These are phyloP conservation scores for Hydnum rufescens DNA, from an alignment of 768 basidiomycete genomes.

Conservation along the genomic window DNA sequence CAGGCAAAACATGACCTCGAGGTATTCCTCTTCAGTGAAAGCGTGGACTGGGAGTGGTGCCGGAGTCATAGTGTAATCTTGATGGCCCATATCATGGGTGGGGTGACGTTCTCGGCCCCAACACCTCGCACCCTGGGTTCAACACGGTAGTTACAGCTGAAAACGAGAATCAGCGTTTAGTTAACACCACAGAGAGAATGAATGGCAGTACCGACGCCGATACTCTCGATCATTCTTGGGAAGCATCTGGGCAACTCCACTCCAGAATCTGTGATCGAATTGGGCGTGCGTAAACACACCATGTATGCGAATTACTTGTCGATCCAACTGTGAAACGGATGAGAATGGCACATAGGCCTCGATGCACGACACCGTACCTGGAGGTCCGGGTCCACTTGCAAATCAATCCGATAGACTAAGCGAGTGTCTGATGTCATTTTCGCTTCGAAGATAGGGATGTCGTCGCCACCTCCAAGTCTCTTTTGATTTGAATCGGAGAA, in stretches of 20 bases:
- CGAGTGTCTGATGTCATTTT: constrained; percentile 38
- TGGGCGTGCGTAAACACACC: constrained; percentile 32
- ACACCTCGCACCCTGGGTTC: neutral
- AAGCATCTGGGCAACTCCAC: constrained; percentile 25
- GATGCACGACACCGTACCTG: constrained; percentile 1
- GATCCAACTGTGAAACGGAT: constrained; percentile 17
- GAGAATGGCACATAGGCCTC: neutral
- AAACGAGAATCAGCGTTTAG: neutral
- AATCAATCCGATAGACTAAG: constrained; percentile 19
- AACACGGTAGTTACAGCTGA: neutral
- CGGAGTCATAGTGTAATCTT: neutral
- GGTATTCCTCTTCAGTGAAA: neutral
- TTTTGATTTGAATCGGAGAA: constrained; percentile 55
- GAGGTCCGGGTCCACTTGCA: neutral
- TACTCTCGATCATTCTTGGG: constrained; percentile 32
- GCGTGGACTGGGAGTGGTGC: neutral
- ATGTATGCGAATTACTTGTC: constrained; percentile 30
- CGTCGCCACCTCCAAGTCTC: constrained; percentile 23
- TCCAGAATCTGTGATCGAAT: constrained; percentile 28
- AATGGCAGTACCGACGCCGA: constrained; percentile 22
- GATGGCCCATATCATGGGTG: neutral
- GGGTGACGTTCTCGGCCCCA: neutral
- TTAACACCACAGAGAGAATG: neutral
- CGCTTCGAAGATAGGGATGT: constrained; percentile 46
- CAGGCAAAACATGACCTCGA: constrained; percentile 1